A percentile compares a stretch with the other conserved stretches of the same genome.
Evolutionary conservation across 1,284 basidiomycete genomes (phyloP).

Genomic region (Ustilago trichophora): DNA sequence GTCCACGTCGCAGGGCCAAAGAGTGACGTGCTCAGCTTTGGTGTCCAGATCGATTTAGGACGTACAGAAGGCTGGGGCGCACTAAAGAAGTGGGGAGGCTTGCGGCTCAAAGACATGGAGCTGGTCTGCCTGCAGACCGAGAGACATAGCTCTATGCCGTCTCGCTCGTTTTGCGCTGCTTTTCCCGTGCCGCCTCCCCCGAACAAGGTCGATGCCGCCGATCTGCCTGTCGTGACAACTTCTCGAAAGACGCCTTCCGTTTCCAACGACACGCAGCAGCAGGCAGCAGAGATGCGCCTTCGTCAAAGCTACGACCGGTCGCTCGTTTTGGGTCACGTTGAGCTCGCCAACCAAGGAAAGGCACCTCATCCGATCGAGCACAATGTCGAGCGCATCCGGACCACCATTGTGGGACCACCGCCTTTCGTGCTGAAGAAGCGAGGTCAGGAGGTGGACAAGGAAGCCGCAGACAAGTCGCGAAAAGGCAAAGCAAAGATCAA

Average conservation of each 20-base stretch:
- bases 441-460: not conserved
- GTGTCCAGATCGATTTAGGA: constrained; percentile 64
- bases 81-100: constrained; percentile 52
- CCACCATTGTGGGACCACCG: constrained; percentile 61
- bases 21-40: constrained; percentile 61
- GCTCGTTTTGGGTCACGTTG: constrained; percentile 50
- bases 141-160: constrained; percentile 61
- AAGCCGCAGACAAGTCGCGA: not conserved
- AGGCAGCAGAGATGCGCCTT: constrained; percentile 24
- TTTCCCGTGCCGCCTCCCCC: constrained; percentile 55
- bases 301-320: constrained; percentile 56
- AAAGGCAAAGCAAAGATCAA: constrained; percentile 21
- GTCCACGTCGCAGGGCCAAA: constrained; percentile 51
- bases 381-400: constrained; percentile 60
- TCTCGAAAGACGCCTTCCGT: not conserved
- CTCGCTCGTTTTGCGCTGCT: constrained; percentile 59
- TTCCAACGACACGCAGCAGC: not conserved
- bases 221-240: constrained; percentile 46
- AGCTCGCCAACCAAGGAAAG: constrained; percentile 49
- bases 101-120: constrained; percentile 65
- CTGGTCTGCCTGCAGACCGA: constrained; percentile 64
- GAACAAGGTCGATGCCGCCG: constrained; percentile 41
- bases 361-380: constrained; percentile 53
- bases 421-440: constrained; percentile 14
- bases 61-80: constrained; percentile 52